phyloP scores from a whole-genome alignment of 2,329 filamentous ascomycete genomes.

The Tolypocladium endophyticum region DNA sequence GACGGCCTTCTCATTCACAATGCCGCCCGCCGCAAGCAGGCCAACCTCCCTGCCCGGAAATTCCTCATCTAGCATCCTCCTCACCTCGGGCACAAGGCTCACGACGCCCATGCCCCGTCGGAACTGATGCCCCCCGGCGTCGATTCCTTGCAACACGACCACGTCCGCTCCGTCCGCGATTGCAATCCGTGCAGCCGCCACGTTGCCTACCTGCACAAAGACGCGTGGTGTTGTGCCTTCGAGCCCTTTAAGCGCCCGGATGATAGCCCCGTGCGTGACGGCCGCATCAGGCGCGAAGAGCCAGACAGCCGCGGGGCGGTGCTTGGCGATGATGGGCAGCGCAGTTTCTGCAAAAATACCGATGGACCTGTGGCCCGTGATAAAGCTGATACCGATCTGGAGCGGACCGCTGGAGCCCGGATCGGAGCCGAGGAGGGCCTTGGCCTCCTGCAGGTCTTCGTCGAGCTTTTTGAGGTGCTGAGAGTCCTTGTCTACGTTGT shows the following conservation, averaged over 20 bases:
- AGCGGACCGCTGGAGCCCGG: constrained; percentile 30
- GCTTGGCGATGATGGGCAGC: constrained; percentile 38
- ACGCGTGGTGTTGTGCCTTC: constrained; percentile 27
- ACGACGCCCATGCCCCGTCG: constrained; percentile 42
- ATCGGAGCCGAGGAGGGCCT: constrained; percentile 13
- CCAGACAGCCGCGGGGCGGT: constrained; percentile 52
- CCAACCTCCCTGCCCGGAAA: constrained; percentile 21
- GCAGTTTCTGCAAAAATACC: constrained; percentile 29
- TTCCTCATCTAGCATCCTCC: constrained; percentile 30
- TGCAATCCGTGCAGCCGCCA: constrained; percentile 40
- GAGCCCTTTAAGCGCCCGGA: constrained; percentile 20
- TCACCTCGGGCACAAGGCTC: constrained; percentile 46
- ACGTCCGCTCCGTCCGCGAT: constrained; percentile 41
- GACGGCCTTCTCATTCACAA: constrained; percentile 43
- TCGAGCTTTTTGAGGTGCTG: constrained; percentile 20
- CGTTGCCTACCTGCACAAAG: constrained; percentile 52
- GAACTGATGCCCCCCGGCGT: constrained; percentile 55
- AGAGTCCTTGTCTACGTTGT: constrained; percentile 18
- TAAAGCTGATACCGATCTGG: constrained; percentile 45
- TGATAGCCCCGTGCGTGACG: constrained; percentile 23
- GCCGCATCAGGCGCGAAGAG: constrained; percentile 47
- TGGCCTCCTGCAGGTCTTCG: constrained; percentile 18
- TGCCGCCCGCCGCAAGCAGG: constrained; percentile 49
- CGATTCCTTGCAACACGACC: constrained; percentile 51
- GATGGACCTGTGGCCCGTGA: constrained; percentile 39